Evolutionary conservation across 1,284 basidiomycete species (phyloP).

Genomic region (Trametes polyzona): DNA sequence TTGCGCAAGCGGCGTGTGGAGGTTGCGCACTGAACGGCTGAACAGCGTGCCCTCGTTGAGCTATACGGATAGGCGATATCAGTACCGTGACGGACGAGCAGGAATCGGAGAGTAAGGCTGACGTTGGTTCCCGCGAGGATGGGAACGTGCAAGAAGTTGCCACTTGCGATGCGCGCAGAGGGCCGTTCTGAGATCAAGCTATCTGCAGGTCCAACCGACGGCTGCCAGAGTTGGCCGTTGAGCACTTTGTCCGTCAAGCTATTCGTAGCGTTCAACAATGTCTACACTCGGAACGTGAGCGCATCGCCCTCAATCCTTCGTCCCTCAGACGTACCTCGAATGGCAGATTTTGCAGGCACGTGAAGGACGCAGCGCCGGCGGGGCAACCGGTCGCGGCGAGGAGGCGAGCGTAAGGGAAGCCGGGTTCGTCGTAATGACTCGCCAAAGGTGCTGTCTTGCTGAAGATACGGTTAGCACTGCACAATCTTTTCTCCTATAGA

Average conservation of each 20-base stretch:
- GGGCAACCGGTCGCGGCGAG: conserved; percentile 51
- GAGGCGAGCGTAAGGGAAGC: conserved; percentile 55
- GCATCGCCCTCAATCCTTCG: background rate
- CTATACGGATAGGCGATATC: conserved; percentile 35
- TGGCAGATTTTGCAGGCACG: conserved; percentile 52
- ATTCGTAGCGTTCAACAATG: conserved; percentile 51
- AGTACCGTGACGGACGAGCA: background rate
- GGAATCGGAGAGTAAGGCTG: background rate
- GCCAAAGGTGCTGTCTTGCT: conserved; percentile 61
- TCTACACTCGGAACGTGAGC: conserved; percentile 35
- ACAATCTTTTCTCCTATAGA: background rate
- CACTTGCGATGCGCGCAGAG: conserved; percentile 49
- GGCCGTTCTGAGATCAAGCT: conserved; percentile 55
- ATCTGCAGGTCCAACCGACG: conserved; percentile 53
- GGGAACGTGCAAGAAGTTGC: conserved; percentile 58
- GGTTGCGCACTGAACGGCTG: conserved; percentile 40
- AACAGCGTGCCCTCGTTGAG: conserved; percentile 57
- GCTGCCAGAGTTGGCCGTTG: conserved; percentile 63
- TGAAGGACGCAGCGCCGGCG: conserved; percentile 43
- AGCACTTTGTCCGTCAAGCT: conserved; percentile 47
- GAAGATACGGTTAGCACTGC: background rate
- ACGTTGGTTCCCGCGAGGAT: conserved; percentile 59
- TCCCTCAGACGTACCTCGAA: conserved; percentile 43
- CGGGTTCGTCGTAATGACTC: conserved; percentile 56
- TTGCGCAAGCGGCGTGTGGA: conserved; percentile 40